Percentiles rank a stretch among this genome's conserved stretches.
Conservation (phyloP, 352 stramenopile species). For the Pythium rishiriense region DNA sequence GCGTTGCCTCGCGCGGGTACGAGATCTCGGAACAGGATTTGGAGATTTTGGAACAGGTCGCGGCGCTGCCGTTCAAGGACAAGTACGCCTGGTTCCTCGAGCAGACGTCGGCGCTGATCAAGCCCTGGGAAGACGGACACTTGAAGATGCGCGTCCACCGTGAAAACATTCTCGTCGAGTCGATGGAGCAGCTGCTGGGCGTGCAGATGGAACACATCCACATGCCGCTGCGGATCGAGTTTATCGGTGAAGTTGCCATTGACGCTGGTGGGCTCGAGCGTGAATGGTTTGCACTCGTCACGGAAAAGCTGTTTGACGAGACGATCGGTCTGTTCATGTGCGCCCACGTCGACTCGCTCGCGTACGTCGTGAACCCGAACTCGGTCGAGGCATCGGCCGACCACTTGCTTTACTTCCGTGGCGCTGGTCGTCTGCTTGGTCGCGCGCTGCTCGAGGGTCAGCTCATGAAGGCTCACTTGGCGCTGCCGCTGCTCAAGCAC, state of each 20-base stretch:
- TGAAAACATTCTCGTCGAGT: conserved; percentile 84
- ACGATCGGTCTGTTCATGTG: conserved; percentile 88
- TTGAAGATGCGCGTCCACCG: conserved; percentile 86
- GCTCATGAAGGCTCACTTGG: conserved; percentile 82
- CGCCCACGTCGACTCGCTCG: conserved; percentile 73
- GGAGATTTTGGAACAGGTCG: conserved; percentile 85
- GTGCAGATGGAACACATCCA: conserved; percentile 88
- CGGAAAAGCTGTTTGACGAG: conserved; percentile 85
- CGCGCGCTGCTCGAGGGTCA: conserved; percentile 97
- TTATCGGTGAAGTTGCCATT: conserved; percentile 87
- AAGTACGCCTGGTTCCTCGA: conserved; percentile 88
- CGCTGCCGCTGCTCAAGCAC: conserved; percentile 84
- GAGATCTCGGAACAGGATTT: conserved; percentile 88
- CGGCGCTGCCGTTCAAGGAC: conserved; percentile 84
- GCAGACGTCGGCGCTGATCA: conserved; percentile 81
- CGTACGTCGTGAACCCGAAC: conserved; percentile 86
- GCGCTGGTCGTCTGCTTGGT: conserved; percentile 93
- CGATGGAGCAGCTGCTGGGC: conserved; percentile 80
- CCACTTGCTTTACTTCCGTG: conserved; percentile 98
- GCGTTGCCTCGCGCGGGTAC: conserved; percentile 43
- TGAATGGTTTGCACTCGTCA: conserved; percentile 89
- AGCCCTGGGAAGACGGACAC: conserved; percentile 83
- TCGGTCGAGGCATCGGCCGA: conserved; percentile 86
- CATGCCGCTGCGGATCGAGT: conserved; percentile 87
- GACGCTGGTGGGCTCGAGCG: no score